Percentiles rank a stretch among this genome's conserved stretches.
Conservation (phyloP, 2,329 filamentous ascomycete genomes). For the Penicillium sp. region DNA sequence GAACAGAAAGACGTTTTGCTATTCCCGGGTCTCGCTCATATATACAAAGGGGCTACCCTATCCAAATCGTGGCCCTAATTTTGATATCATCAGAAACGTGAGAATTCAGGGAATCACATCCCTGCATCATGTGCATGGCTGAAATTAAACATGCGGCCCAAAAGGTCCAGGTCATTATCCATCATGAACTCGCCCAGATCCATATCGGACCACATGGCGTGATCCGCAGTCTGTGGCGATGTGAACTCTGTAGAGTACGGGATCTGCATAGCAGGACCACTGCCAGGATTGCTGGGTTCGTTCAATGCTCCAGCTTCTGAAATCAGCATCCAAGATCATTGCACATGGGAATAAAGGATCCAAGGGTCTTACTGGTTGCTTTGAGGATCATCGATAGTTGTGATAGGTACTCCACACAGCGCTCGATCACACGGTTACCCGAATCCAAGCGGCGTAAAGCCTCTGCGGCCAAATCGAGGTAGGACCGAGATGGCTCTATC, state of each 20-base stretch:
- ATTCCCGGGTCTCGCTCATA: neutral
- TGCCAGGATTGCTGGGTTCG: neutral
- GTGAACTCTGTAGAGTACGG: neutral
- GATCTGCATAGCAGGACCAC: neutral
- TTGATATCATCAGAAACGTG: too few species aligned
- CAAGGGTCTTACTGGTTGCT: constrained; percentile 1
- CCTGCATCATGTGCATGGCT: neutral
- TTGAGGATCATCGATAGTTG: constrained; percentile 17
- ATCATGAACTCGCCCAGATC: constrained; percentile 12
- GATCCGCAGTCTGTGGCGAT: neutral
- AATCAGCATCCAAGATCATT: neutral
- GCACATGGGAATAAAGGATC: neutral
- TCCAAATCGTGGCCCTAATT: too few species aligned
- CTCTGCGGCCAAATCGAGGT: constrained; percentile 20
- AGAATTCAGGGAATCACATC: too few species aligned
- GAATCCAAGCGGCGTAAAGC: constrained; percentile 24
- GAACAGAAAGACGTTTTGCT: neutral
- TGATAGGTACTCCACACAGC: constrained; percentile 25
- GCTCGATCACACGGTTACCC: constrained; percentile 30
- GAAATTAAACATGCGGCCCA: constrained; percentile 9
- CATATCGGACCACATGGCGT: constrained; percentile 4
- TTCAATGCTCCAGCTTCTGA: neutral
- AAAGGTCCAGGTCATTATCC: constrained; percentile 7
- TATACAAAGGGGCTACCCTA: neutral
- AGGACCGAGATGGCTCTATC: constrained; percentile 12